Conservation (phyloP, 1,284 basidiomycete genomes). For the Irpex sp. region DNA sequence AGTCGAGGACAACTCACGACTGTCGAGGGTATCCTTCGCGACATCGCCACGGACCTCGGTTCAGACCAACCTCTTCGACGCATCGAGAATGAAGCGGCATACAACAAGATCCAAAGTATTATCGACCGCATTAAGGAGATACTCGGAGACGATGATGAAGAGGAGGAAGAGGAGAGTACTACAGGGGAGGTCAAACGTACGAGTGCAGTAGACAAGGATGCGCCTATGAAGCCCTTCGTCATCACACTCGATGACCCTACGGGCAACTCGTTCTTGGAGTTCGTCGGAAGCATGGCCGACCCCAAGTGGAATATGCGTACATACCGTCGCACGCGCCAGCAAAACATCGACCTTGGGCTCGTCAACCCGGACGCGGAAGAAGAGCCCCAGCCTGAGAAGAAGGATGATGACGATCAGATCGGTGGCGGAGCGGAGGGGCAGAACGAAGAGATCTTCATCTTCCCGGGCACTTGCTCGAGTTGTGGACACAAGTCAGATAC, state of each 20-base stretch:
- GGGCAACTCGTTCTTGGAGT: slow-evolving; percentile 96
- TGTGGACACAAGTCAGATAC: slow-evolving; percentile 91
- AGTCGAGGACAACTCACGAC: slow-evolving; percentile 94
- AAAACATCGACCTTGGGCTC: slow-evolving; percentile 89
- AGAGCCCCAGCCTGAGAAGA: slow-evolving; percentile 4
- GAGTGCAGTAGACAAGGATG: slow-evolving; percentile 46
- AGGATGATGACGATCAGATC: slow-evolving; percentile 37
- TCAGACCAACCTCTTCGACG: slow-evolving; percentile 90
- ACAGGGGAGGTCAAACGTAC: slow-evolving; percentile 26
- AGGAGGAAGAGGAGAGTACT: slow-evolving; percentile 48
- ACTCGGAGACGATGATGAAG: slow-evolving; percentile 75
- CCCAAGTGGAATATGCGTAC: slow-evolving; percentile 94
- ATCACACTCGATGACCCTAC: slow-evolving; percentile 93
- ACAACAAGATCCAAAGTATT: slow-evolving; percentile 84
- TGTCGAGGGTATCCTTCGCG: slow-evolving; percentile 92
- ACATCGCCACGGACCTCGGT: slow-evolving; percentile 87
- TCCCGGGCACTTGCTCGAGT: slow-evolving; percentile 91
- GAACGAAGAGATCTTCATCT: slow-evolving; percentile 91
- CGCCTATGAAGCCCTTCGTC: slow-evolving; percentile 83
- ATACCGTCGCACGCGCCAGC: slow-evolving; percentile 86
- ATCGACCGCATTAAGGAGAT: slow-evolving; percentile 77
- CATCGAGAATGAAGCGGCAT: slow-evolving; percentile 84
- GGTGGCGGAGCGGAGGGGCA: slow-evolving; percentile 39
- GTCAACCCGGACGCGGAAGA: slow-evolving; percentile 44
- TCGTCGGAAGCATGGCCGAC: slow-evolving; percentile 82